These are phyloP conservation scores for Polyporus arcularius DNA, from an alignment of 768 basidiomycete species.

Conservation along the genomic window DNA sequence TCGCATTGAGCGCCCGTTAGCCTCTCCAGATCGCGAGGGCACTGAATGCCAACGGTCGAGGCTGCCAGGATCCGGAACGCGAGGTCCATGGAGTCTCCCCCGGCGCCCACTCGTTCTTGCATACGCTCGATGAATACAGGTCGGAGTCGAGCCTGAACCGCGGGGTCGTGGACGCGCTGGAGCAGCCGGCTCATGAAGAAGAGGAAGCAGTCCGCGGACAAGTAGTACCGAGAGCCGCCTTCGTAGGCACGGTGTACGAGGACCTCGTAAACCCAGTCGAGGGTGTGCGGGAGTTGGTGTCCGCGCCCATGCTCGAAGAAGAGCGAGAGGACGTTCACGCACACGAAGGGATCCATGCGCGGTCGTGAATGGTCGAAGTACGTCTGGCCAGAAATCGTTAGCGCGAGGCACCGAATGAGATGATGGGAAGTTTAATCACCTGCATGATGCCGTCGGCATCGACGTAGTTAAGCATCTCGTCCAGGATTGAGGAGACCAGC, in stretches of 20 bases:
- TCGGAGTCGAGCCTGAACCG: conserved; percentile 38
- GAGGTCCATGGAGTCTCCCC: conserved; percentile 55
- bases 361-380: conserved; percentile 54
- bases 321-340: conserved; percentile 49
- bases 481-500: conserved; percentile 46
- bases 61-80: conserved; percentile 57
- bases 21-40: conserved; percentile 38
- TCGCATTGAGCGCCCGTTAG: conserved; percentile 51
- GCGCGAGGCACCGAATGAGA: not conserved
- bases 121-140: conserved; percentile 47
- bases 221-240: conserved; percentile 58
- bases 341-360: conserved; percentile 55
- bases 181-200: conserved; percentile 53
- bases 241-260: conserved; percentile 54
- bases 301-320: conserved; percentile 54
- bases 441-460: conserved; percentile 50
- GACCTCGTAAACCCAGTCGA: conserved; percentile 51
- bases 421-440: conserved; percentile 10
- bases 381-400: conserved; percentile 35
- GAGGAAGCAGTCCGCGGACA: conserved; percentile 52
- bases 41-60: conserved; percentile 27
- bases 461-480: conserved; percentile 56
- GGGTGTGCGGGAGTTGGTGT: conserved; percentile 43
- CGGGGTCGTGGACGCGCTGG: conserved; percentile 31
- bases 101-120: conserved; percentile 49